Evolutionary conservation across 2,329 filamentous ascomycete genomes (phyloP).

Genomic region (Aspergillus terreus): DNA sequence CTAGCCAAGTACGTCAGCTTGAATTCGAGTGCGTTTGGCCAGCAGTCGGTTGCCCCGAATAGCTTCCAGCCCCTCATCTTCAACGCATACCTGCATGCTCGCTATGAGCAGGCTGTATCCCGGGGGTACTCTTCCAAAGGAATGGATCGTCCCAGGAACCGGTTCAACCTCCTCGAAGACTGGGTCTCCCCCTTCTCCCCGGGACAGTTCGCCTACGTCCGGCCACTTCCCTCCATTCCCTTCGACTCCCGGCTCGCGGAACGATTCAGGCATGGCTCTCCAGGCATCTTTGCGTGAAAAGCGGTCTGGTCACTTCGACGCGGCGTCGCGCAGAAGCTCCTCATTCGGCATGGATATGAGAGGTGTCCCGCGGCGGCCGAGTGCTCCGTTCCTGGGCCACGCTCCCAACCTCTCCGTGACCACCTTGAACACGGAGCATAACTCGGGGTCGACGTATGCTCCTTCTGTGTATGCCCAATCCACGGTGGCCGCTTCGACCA

Average conservation of each 20-base stretch:
- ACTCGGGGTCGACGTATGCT: constrained; percentile 42
- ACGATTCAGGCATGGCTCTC: constrained; percentile 85
- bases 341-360: constrained; percentile 79
- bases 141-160: constrained; percentile 73
- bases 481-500: constrained; percentile 48
- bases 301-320: constrained; percentile 87
- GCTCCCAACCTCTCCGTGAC: constrained; percentile 46
- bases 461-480: constrained; percentile 50
- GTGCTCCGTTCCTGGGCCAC: constrained; percentile 68
- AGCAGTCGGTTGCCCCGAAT: constrained; percentile 54
- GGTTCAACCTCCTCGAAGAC: constrained; percentile 53
- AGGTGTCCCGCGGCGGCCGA: constrained; percentile 54
- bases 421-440: constrained; percentile 39
- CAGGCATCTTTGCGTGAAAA: constrained; percentile 87
- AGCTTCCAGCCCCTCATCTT: constrained; percentile 66
- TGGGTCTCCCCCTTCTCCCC: constrained; percentile 55
- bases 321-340: constrained; percentile 79
- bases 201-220: constrained; percentile 68
- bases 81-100: constrained; percentile 83
- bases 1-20: constrained; percentile 83
- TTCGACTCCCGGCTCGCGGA: constrained; percentile 75
- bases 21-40: constrained; percentile 81
- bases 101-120: constrained; percentile 55
- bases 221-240: constrained; percentile 72
- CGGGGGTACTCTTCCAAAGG: constrained; percentile 40